These are phyloP conservation scores for Huntiella abstrusa DNA, from an alignment of 2,329 filamentous ascomycete species.

Conservation along the genomic window DNA sequence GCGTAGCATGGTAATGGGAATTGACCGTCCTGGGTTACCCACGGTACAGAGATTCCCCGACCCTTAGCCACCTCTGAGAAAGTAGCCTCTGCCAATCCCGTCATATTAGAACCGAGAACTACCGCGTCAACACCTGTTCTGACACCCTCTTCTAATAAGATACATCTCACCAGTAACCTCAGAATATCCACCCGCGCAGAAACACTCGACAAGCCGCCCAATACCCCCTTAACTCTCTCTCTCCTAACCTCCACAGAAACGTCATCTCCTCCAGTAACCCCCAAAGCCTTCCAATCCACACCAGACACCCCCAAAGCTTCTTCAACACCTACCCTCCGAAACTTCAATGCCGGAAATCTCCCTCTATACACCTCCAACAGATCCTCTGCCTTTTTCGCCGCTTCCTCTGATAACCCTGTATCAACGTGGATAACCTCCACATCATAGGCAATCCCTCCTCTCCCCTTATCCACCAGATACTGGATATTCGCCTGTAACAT, in stretches of 20 bases:
- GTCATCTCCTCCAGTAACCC: constrained; percentile 6
- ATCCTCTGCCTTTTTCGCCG: constrained; percentile 22
- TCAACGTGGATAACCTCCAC: constrained; percentile 42
- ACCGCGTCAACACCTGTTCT: constrained; percentile 45
- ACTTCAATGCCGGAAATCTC: constrained; percentile 46
- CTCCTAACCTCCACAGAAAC: background rate
- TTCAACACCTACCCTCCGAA: constrained; percentile 44
- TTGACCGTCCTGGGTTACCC: constrained; percentile 60
- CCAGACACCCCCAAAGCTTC: constrained; percentile 33
- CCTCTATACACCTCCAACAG: constrained; percentile 35
- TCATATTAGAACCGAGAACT: constrained; percentile 73
- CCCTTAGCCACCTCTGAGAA: constrained; percentile 83
- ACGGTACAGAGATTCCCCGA: constrained; percentile 64
- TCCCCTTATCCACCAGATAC: constrained; percentile 39
- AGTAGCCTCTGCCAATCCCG: constrained; percentile 66
- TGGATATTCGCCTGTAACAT: constrained; percentile 52
- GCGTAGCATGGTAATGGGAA: constrained; percentile 20
- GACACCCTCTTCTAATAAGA: constrained; percentile 49
- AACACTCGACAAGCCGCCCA: constrained; percentile 47
- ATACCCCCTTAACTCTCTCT: constrained; percentile 31
- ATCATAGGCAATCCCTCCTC: constrained; percentile 47
- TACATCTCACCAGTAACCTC: constrained; percentile 48
- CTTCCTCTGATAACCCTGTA: constrained; percentile 18
- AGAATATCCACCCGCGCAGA: constrained; percentile 61
- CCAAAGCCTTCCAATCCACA: constrained; percentile 35